A percentile compares a stretch with the other conserved stretches of the same genome.
Evolutionary conservation across 2,329 filamentous ascomycete species (phyloP).

Genomic region (Chaetomiaceae sp.): DNA sequence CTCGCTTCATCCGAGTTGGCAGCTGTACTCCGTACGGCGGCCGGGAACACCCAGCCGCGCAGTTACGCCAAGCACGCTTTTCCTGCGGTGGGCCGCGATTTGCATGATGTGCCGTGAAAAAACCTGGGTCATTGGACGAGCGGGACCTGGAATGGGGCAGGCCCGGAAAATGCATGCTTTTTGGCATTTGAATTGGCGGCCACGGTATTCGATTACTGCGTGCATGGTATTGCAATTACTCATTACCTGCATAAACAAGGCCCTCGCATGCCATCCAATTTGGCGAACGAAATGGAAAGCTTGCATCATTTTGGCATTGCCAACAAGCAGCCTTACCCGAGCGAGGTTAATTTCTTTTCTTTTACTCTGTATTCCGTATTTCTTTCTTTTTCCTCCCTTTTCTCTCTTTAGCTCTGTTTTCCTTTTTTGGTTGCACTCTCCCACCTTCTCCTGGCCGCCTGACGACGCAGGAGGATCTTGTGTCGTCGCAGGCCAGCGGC

Average conservation of each 20-base stretch:
- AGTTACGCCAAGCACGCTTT: slow-evolving; percentile 12
- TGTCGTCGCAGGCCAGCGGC: slow-evolving; percentile 1
- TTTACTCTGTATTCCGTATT: too few relatives aligned
- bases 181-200: not conserved
- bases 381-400: too few relatives aligned
- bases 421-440: not conserved
- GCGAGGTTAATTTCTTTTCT: too few relatives aligned
- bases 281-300: not conserved
- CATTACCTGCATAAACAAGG: not conserved
- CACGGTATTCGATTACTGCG: too few relatives aligned
- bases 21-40: slow-evolving; percentile 14
- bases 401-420: too few relatives aligned
- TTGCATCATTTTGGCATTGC: too few relatives aligned
- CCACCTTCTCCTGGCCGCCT: not conserved
- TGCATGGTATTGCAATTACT: slow-evolving; percentile 9
- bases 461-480: not conserved
- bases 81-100: slow-evolving; percentile 14
- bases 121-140: slow-evolving; percentile 18
- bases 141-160: slow-evolving; percentile 18
- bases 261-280: not conserved
- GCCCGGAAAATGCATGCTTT: slow-evolving; percentile 2
- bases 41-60: not conserved
- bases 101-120: slow-evolving; percentile 26
- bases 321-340: too few relatives aligned
- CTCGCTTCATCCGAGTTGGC: not conserved